Base-by-base conservation (phyloP, 2,329 filamentous ascomycete genomes). In the Diaporthe sp. region DNA sequence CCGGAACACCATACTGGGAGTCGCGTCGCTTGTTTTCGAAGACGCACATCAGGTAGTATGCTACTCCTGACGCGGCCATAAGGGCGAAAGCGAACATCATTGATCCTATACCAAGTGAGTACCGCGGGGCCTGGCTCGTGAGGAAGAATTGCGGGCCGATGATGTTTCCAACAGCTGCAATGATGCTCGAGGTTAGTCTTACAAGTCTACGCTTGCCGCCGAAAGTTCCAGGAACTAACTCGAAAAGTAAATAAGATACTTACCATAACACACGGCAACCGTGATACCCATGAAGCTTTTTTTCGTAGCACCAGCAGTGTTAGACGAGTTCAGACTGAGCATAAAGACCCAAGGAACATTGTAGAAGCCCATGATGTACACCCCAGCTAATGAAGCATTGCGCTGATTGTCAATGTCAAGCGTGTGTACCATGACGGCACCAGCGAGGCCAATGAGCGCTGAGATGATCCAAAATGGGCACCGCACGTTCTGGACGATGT, bases 211-310 rank as follows among this genome's bases (percentile, higher is more conserved):
- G 2, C 3, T 12, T 55, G 28, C 28, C 8, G 6, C 28, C 10
- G 28, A 33, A 6, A 10, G 17, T 7, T 28, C 8, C 52, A 10
- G 33, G 28, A 33, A 17, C 28, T 33, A 33, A 55, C 7, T 15
- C 30, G 15, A 55, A 55, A n/a, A n/a, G n/a, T n/a, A 30, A 7
- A 33, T 22, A 8, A 3, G 1, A 22, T 19, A 33, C 52, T 19
- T 55, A 55, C 52, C 52, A 55, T 55, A 55, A 28, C 52, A 55
- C 52, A 55, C 52, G 19, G 52, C 52, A 55, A 55, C 52, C 28
- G 28, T 33, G 52, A 55, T 55, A 22, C 28, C 52, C 52, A 33
- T 55, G n/a, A 55, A 55, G 28, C 52, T 55, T 55, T 55, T 55
- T 28, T 55, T 55, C 52, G 52, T 55, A 17, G 52, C 28, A 55